A percentile compares a stretch with the other conserved stretches of the same genome.
phyloP scores from a whole-genome alignment of 1,284 basidiomycete species.

The Sparassis latifolia region DNA sequence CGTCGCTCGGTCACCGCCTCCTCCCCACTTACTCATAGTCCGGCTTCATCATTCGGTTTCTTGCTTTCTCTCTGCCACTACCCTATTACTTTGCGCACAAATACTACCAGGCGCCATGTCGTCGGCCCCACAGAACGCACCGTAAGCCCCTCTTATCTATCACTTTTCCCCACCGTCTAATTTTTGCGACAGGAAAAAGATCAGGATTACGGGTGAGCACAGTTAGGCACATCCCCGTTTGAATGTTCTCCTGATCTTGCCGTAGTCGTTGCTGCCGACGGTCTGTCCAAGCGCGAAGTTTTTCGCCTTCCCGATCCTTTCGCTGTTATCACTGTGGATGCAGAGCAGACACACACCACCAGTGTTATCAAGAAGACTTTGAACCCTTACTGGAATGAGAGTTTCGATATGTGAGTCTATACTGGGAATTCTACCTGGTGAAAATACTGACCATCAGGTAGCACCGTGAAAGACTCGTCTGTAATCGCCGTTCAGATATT shows the following conservation, averaged over 20 bases:
- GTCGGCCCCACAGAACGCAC: constrained; percentile 16
- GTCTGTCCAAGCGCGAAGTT: constrained; percentile 85
- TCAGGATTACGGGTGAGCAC: constrained; percentile 30
- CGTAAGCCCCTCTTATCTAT: constrained; percentile 13
- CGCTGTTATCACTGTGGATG: constrained; percentile 93
- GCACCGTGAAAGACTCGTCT: constrained; percentile 84
- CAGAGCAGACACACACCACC: constrained; percentile 92
- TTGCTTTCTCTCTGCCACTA: not conserved
- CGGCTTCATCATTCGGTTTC: not conserved
- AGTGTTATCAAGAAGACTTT: constrained; percentile 79
- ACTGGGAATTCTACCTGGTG: not conserved
- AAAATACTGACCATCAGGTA: constrained; percentile 23
- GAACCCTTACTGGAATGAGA: constrained; percentile 92
- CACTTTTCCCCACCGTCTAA: not conserved
- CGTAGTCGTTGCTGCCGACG: constrained; percentile 83
- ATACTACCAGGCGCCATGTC: constrained; percentile 15
- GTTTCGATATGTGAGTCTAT: constrained; percentile 77
- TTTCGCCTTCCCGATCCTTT: constrained; percentile 94
- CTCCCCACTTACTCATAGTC: not conserved
- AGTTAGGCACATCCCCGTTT: not conserved
- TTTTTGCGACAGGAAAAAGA: constrained; percentile 28
- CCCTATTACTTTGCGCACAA: not conserved
- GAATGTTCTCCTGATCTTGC: not conserved
- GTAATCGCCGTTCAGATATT: constrained; percentile 96
- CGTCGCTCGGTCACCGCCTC: not conserved